Conservation (phyloP, 805 yeast species). For the Cyberlindnera misumaiensis region DNA sequence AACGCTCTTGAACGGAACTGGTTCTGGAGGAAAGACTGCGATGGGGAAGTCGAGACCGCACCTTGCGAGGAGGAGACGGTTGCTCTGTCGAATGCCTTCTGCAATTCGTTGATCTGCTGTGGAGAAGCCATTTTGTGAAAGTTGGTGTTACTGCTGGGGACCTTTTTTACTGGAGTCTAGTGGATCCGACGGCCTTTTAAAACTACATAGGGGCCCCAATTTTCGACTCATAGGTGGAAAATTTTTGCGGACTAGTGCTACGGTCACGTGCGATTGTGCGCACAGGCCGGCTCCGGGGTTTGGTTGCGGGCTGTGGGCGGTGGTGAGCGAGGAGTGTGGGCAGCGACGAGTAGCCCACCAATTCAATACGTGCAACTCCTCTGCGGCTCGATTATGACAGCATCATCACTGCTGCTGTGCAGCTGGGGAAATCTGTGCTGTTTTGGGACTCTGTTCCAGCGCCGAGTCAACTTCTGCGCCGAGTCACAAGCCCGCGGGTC, state of each 20-base stretch:
- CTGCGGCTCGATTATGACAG: too few species aligned
- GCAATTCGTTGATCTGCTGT: slow-evolving; percentile 52
- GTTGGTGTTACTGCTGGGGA: too few species aligned
- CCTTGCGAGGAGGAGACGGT: slow-evolving; percentile 51
- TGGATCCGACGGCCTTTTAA: not conserved
- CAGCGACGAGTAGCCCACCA: too few species aligned
- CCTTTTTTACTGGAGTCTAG: too few species aligned
- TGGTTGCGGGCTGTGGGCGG: too few species aligned
- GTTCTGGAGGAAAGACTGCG: slow-evolving; percentile 52
- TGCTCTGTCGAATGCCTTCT: slow-evolving; percentile 50
- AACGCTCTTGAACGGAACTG: slow-evolving; percentile 40
- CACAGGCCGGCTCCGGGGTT: not conserved
- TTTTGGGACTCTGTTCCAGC: not conserved
- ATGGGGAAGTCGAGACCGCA: slow-evolving; percentile 79
- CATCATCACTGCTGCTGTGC: not conserved
- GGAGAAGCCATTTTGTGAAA: slow-evolving; percentile 50
- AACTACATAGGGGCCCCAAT: not conserved
- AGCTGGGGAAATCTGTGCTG: not conserved
- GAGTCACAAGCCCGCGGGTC: slow-evolving; percentile 1
- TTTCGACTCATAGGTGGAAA: slow-evolving; percentile 1
- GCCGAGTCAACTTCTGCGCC: not conserved
- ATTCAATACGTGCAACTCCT: too few species aligned
- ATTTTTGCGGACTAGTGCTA: too few species aligned
- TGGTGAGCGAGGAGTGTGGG: too few species aligned
- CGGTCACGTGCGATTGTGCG: slow-evolving; percentile 14